A percentile compares a stretch with the other conserved stretches of the same genome.
phyloP scores from a whole-genome alignment of 495 filamentous ascomycete species.

The Corynascus novoguineensis region DNA sequence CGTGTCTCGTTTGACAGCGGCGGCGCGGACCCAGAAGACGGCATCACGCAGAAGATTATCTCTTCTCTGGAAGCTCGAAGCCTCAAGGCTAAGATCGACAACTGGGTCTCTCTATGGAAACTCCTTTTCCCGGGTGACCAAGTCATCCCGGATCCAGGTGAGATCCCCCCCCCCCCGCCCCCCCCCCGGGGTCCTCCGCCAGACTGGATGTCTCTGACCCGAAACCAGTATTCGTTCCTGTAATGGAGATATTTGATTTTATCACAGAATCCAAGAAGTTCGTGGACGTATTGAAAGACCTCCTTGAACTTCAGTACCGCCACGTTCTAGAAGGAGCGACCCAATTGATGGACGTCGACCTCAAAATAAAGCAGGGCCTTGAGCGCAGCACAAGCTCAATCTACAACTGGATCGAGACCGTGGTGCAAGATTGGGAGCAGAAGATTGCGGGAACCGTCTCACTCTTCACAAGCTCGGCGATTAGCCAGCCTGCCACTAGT shows the following conservation, averaged over 20 bases:
- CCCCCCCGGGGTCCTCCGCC: too few relatives aligned
- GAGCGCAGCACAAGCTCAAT: conserved; percentile 26
- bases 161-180: background rate
- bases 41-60: conserved; percentile 31
- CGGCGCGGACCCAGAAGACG: conserved; percentile 27
- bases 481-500: conserved; percentile 4
- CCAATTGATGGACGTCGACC: conserved; percentile 15
- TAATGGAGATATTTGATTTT: conserved; percentile 33
- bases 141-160: conserved; percentile 26
- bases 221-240: conserved; percentile 25
- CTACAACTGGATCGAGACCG: conserved; percentile 30
- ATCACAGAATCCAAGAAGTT: conserved; percentile 28
- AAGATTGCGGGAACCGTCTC: conserved; percentile 20
- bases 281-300: conserved; percentile 19
- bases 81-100: conserved; percentile 28
- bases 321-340: conserved; percentile 23
- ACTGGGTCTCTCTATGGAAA: conserved; percentile 29
- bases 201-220: background rate
- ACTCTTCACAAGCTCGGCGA: conserved; percentile 11
- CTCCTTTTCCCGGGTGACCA: conserved; percentile 26
- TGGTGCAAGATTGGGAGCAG: conserved; percentile 28
- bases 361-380: conserved; percentile 27
- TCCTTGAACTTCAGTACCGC: conserved; percentile 29
- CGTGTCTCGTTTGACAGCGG: conserved; percentile 23
- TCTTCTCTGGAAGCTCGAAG: conserved; percentile 27